A percentile compares a stretch with the other conserved stretches of the same genome.
Conservation (phyloP, 176 grass and related monocot species). For the Aegilops sharonensis region DNA sequence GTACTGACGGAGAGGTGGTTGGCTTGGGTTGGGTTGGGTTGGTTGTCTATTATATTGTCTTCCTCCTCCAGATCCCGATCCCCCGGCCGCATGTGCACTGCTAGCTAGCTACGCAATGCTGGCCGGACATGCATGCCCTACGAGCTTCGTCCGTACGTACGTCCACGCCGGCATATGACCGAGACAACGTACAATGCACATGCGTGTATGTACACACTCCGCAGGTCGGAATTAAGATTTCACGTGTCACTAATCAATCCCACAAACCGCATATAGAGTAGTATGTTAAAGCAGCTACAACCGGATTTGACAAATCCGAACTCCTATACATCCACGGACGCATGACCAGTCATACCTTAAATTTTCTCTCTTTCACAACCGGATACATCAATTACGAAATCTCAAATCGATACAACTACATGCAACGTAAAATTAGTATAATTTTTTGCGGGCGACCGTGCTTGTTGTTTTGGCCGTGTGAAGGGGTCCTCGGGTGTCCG, state of each 20-base stretch:
- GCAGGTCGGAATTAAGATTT: not conserved
- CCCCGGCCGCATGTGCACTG: not conserved
- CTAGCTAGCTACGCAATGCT: not conserved
- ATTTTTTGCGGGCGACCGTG: too few species aligned
- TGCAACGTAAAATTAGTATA: too few species aligned
- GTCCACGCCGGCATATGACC: not conserved
- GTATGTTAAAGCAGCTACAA: too few species aligned
- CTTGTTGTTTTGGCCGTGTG: too few species aligned
- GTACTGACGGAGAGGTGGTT: not conserved
- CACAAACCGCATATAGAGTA: too few species aligned
- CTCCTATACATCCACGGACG: too few species aligned
- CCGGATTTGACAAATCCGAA: too few species aligned
- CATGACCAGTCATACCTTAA: too few species aligned
- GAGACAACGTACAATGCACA: not conserved
- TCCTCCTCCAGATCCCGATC: slow-evolving; percentile 14
- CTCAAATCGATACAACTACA: too few species aligned
- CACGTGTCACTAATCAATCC: not conserved
- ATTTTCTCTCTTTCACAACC: too few species aligned
- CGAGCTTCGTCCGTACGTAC: not conserved
- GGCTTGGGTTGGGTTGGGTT: not conserved
- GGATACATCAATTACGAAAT: too few species aligned
- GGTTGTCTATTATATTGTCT: not conserved
- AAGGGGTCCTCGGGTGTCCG: too few species aligned
- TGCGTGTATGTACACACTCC: not conserved
- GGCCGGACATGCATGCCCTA: not conserved